A percentile compares a stretch with the other conserved stretches of the same genome.
phyloP scores from a whole-genome alignment of 495 filamentous ascomycete genomes.

The Aspergillus campestris region DNA sequence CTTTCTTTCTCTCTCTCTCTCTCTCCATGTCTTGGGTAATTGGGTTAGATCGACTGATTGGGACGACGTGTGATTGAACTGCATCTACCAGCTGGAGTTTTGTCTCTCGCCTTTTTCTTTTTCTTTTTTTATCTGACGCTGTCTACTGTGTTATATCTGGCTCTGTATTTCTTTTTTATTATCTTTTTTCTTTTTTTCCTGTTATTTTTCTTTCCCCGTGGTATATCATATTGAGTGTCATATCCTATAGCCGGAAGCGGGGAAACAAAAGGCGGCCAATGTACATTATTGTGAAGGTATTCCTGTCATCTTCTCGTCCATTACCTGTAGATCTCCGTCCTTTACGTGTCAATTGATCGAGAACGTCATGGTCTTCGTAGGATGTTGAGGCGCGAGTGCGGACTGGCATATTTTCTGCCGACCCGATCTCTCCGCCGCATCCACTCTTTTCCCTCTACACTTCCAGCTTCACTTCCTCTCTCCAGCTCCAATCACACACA shows the following conservation, averaged over 20 bases:
- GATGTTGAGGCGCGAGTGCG: too few species aligned
- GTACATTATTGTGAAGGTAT: slow-evolving; percentile 27
- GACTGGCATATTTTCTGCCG: too few species aligned
- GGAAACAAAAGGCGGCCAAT: slow-evolving; percentile 23
- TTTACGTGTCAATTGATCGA: too few species aligned
- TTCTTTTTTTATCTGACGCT: slow-evolving; percentile 4
- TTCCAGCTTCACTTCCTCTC: slow-evolving; percentile 2
- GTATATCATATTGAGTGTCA: slow-evolving; percentile 15
- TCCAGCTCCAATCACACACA: slow-evolving; percentile 2
- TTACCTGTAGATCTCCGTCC: too few species aligned
- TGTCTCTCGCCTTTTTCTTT: slow-evolving; percentile 8
- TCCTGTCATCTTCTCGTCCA: slow-evolving; percentile 21
- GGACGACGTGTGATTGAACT: slow-evolving; percentile 9
- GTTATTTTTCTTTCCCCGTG: slow-evolving; percentile 13
- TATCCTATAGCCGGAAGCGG: slow-evolving; percentile 12
- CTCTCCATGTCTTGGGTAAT: not conserved
- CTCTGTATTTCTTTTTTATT: slow-evolving; percentile 9
- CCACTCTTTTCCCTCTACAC: not conserved
- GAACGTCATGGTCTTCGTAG: too few species aligned
- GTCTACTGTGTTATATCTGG: slow-evolving; percentile 10
- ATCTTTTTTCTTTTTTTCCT: slow-evolving; percentile 17
- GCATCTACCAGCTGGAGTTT: slow-evolving; percentile 21
- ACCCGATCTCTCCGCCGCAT: not conserved
- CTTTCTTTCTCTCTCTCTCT: slow-evolving; percentile 1
- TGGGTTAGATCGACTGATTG: slow-evolving; percentile 1